Base-by-base conservation (phyloP, 805 yeast species). In the Zygoascus bituminiphila region DNA sequence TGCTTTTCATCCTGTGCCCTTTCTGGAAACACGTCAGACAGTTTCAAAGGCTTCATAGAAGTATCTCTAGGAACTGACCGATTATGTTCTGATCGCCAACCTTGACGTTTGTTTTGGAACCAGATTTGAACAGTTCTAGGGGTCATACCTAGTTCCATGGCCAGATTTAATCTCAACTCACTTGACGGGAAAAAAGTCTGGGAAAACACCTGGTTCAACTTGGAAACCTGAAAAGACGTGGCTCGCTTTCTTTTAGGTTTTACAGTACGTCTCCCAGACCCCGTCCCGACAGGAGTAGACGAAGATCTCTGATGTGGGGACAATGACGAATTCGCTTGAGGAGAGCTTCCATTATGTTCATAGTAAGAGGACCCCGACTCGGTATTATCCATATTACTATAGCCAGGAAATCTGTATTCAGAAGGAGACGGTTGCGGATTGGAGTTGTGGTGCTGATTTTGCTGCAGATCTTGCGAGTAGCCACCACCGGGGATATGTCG, bases 91-190 rank as follows among this genome's bases (percentile, higher is more conserved):
- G 58, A 46, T 31, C 60, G 45, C 60, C 63, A 62, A 19, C 64
- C 65, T 51, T 65, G 69, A 14, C 97, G 69, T 57, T 89, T 71
- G 62, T 88, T 88, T 64, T 88, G 96, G 62, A 87, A 87, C 96
- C 95, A 88, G 44, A 88, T 88, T 49, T 95, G 74, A 5, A 88
- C 95, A 7, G 91, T 86, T 55, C 93, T 75, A 56, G 89, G 96
- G 17, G 88, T 78, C 85, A 88, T 82, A 4, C 83, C 84, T 1
- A 94, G 83, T 57, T 78, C 77, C 5, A 75, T 77, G 35, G 94
- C 80, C 25, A 88, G 77, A 29, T 74, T 77, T 59, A 82, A 81
- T 37, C 96, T 70, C 48, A 76, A 75, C 37, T 82, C 82, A 0
- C 89, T 79, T 25, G 78, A 72, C 1, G 97, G 96, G 59, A 84